These are phyloP conservation scores for Begonia loranthoides DNA, from an alignment of 306 rosid species.

Conservation along the genomic window DNA sequence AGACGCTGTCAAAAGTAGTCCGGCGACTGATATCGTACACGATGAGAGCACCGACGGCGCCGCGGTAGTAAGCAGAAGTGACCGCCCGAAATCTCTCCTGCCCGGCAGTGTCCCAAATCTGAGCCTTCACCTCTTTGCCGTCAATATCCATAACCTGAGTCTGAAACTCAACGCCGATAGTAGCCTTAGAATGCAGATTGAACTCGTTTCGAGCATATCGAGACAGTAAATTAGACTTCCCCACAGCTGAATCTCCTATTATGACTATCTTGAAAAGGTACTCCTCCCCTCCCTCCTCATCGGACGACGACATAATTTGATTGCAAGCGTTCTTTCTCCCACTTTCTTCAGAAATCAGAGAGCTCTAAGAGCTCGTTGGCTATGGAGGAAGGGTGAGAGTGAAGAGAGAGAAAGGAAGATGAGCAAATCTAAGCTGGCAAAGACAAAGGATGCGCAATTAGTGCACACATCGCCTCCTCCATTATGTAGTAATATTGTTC, in stretches of 20 bases:
- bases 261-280: slow-evolving; percentile 90
- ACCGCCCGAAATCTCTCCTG: slow-evolving; percentile 93
- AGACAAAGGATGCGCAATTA: slow-evolving; percentile 16
- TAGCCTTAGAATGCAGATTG: slow-evolving; percentile 78
- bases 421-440: slow-evolving; percentile 28
- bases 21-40: slow-evolving; percentile 81
- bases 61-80: slow-evolving; percentile 88
- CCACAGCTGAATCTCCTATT: slow-evolving; percentile 81
- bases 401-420: neutral
- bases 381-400: neutral
- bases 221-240: slow-evolving; percentile 72
- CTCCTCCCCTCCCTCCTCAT: slow-evolving; percentile 78
- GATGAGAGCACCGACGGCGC: slow-evolving; percentile 83
- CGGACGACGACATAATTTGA: slow-evolving; percentile 47
- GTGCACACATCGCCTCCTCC: neutral
- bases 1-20: slow-evolving; percentile 69
- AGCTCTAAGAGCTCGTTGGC: neutral
- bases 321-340: neutral
- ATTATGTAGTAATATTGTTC: neutral
- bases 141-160: slow-evolving; percentile 77
- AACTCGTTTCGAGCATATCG: slow-evolving; percentile 84
- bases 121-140: slow-evolving; percentile 80
- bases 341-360: neutral
- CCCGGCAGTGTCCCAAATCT: slow-evolving; percentile 99
- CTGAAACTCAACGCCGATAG: slow-evolving; percentile 93